Base-by-base conservation (phyloP, 352 stramenopile species). In the Pilasporangium apinafurcum region DNA sequence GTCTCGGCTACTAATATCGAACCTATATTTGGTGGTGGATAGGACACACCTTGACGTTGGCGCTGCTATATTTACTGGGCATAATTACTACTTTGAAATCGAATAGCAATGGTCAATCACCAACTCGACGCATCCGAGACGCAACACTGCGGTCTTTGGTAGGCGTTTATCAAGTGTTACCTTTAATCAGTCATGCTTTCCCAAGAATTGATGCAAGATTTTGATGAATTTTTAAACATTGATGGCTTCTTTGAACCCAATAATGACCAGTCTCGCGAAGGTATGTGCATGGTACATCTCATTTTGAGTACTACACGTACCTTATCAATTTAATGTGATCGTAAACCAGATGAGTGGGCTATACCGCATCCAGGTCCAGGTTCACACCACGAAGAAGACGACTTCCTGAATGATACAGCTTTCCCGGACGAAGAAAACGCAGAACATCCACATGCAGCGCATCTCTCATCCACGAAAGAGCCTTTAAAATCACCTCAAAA, bases 191-290 rank as follows among this genome's bases (percentile, higher is more conserved):
- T 45, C 36, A 66, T 66, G 52, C 52, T 59, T 40, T 36, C 58
- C 9, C 49, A 59, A 10, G 33, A 49, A 21, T 42, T 48, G 33
- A 39, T 50, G 16, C 44, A 58, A 7, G 58, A 64, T 33, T 46
- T 68, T 28, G 58, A 64, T 18, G 49, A 64, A 8, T 60, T 64
- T 20, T 42, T 68, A 28, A 68, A 57, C 53, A 63, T 68, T 20
- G 58, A 63, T 35, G 44, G 33, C 4, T 68, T 64, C 45, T 64
- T 68, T 18, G 53, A 33, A 1, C 43, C 42, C 25, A 41, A 59
- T 34, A 56, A 55, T 22, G 55, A 58, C 16, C 49, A 63, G 6
- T 22, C 8, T 18, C 31, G 35, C 21, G 42, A 64, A 21, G 57
- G 56, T 62, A 26, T 41, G 51, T 12, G 9, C 2, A 20, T 4